Evolutionary conservation across 1,284 basidiomycete genomes (phyloP).

Genomic region (Naganishia liquefaciens): DNA sequence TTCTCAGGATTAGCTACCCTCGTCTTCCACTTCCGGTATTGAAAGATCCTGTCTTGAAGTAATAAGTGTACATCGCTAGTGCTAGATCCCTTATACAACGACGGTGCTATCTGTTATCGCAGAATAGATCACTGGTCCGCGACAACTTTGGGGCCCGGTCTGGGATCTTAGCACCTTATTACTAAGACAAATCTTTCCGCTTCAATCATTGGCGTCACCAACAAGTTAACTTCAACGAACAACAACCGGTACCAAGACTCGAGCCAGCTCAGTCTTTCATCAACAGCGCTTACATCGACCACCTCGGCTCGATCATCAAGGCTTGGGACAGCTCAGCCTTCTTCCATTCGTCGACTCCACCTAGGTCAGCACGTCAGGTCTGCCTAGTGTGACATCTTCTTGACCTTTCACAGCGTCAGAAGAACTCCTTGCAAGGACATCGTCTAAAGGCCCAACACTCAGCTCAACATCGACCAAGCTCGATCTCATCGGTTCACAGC

Average conservation of each 20-base stretch:
- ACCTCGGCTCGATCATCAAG: not conserved
- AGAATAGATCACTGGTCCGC: too few relatives aligned
- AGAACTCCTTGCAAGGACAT: not conserved
- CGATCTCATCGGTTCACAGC: not conserved
- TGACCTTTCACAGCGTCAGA: not conserved
- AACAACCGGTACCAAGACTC: not conserved
- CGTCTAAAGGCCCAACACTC: not conserved
- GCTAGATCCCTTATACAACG: too few relatives aligned
- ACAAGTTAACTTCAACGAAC: not conserved
- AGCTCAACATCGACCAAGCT: not conserved
- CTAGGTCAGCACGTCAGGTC: not conserved
- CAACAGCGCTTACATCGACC: not conserved
- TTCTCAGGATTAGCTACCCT: too few relatives aligned
- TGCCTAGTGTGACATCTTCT: not conserved
- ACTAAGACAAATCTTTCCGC: not conserved
- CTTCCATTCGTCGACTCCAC: not conserved
- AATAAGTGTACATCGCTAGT: too few relatives aligned
- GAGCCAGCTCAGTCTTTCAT: not conserved
- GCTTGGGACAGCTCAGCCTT: not conserved
- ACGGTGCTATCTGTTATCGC: too few relatives aligned
- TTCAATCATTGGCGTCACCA: not conserved
- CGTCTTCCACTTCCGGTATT: too few relatives aligned
- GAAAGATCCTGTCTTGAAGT: too few relatives aligned
- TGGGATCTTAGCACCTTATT: not conserved
- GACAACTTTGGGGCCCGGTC: not conserved